Percentiles rank a stretch among this genome's conserved stretches.
Evolutionary conservation across 257 asterid species (phyloP).

Genomic region (Nicotiana benthamiana): DNA sequence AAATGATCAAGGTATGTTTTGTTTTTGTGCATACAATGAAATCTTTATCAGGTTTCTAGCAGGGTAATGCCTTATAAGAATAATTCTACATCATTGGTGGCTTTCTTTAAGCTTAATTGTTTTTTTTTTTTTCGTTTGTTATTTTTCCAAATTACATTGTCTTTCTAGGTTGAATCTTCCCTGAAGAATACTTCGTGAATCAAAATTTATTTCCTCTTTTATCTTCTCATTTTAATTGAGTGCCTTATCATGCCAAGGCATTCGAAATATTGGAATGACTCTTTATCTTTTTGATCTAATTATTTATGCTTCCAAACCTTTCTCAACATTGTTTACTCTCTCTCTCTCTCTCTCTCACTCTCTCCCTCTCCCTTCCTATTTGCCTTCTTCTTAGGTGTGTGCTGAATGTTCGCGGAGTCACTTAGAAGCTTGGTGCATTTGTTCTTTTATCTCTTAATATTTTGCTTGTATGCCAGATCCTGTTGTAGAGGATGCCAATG

Average conservation of each 20-base stretch:
- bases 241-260: neutral
- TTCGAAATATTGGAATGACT: neutral
- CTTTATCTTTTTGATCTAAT: neutral
- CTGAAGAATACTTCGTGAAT: neutral
- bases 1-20: constrained; percentile 57
- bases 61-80: neutral
- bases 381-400: neutral
- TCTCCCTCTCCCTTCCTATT: neutral
- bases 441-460: neutral
- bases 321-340: neutral
- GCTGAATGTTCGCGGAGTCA: neutral
- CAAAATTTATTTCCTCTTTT: neutral
- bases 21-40: neutral
- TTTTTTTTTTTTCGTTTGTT: neutral
- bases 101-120: neutral
- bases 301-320: neutral
- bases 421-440: neutral
- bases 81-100: neutral
- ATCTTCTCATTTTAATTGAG: neutral
- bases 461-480: constrained; percentile 31
- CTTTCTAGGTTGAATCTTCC: neutral
- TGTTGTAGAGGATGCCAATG: constrained; percentile 32
- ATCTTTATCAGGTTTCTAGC: neutral
- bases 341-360: neutral
- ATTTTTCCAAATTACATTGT: neutral